Evolutionary conservation across 352 stramenopile genomes (phyloP), one percentile per base, ranked within the genome.

Genomic region (Elongisporangium undulatum): DNA sequence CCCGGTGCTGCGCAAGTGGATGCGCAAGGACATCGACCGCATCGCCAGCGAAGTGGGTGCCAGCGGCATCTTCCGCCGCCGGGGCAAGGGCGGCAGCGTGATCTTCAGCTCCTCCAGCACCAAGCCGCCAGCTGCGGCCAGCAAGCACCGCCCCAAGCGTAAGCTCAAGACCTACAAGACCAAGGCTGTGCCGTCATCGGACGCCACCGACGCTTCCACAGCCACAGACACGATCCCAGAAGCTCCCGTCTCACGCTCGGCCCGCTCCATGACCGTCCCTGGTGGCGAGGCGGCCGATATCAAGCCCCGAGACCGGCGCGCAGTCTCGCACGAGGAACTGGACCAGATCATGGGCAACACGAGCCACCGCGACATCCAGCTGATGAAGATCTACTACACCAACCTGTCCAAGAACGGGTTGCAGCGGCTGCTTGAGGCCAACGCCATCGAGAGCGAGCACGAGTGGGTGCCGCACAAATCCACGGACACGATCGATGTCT

Each of bases 331-430:
- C 4, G 66, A 80, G 17, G 79, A 90, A 49, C 66, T 92, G 48
- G 76, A 87, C 29, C 63, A 73, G 45, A 65, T 89, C 16, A 87
- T 90, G 34, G 80, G 79, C 0, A 58, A 73, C 56, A 84, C 77
- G 45, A 77, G 64, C 10, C 80, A 92, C 56, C 79, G 80, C 16
- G 76, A 89, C 59, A 89, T 75, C 45, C 79, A 90, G 38, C 39
- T 91, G 10, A 89, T 91, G 82, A 76, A 81, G 48, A 61, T 91
- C 0, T 91, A 91, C 59, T 91, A 89, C 63, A 67, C 79, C 0
- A 88, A 76, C 29, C 72, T 90, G 1, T 84, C 79, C 7, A 66
- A 85, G 48, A 78, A 72, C 53, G 82, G 82, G 13, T 66, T 92
- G 1, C 68, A 83, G 53, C 71, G 69, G 1, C 60, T 92, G 15